Evolutionary conservation across 2,329 filamentous ascomycete species (phyloP), one percentile per base, ranked within the genome.

Genomic region (Cordyceps pruinosa): DNA sequence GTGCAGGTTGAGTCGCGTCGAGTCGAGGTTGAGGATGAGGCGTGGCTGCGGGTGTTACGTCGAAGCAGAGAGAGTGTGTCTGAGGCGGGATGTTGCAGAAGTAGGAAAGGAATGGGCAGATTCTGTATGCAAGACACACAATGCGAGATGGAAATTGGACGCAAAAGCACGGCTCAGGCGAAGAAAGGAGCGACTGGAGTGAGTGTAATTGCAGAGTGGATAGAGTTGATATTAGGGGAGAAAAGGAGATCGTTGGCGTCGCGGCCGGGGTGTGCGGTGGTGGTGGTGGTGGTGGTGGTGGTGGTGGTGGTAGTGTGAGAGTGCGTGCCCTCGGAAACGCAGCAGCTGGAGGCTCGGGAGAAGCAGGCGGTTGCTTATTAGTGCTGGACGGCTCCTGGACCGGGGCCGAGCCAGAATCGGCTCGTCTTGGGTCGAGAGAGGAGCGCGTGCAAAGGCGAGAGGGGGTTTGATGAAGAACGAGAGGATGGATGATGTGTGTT

Each of bases 161-260:
- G 63, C 47, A 45, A 19, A n/a, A 55, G 57, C 53, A 52, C 53
- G 48, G 52, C 57, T 56, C 46, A 51, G 45, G 39, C 49, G 30
- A 58, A 57, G 66, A 71, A 73, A 71, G 66, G 70, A 72, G 69
- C 69, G 71, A 73, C 71, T 72, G 66, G 67, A 69, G 68, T 71
- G 68, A 72, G 68, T 60, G 69, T 66, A 69, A 70, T 66, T 66
- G 65, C 65, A 66, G 63, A 69, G 69, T 71, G 69, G 69, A 70
- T 68, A 66, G 65, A 61, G 63, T 66, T 65, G 69, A 72, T 70
- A 70, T 69, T 67, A 70, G 67, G 63, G 49, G 49, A 56, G 56
- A 66, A 72, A 73, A 72, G 68, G 68, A 68, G 67, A 70, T 59
- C 56, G 56, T 53, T 58, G 56, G 41, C 35, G 48, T 58, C 44